Base-by-base conservation (phyloP, 164 flowering plant species). In the Magnolia officinalis region DNA sequence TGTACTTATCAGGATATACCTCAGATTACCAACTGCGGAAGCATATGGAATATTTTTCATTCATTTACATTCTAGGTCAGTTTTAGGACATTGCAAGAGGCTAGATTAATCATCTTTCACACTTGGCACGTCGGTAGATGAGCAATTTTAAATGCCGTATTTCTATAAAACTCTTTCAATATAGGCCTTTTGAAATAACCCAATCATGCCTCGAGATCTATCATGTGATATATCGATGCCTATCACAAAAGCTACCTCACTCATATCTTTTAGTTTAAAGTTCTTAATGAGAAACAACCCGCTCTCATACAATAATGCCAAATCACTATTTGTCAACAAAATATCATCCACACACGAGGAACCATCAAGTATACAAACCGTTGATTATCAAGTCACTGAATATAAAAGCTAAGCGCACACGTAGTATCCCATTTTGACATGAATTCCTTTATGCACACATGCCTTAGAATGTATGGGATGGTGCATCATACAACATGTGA, bases 31-130 rank as follows among this genome's bases (percentile, higher is more conserved):
- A 8, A 72, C 63, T 24, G 3, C 13, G 5, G 74, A 51, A 9
- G 49, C 18, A 52, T 72, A 72, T 5, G 74, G 74, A 7, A 21
- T 50, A 11, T 21, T 55, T 4, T 72, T 50, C 74, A 72, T 72
- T 24, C 52, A 1, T 50, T 52, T 14, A n/a, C 45, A 9, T n/a
- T 19, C 29, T 6, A 50, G n/a, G 16, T 55, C 63, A 50, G 8
- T 58, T 14, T 29, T 73, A 3, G 52, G 52, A 19, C 68, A 73
- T 63, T 73, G 75, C 11, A 11, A 4, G 9, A 20, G 7, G 31
- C 13, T 73, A 14, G 6, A 61, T 19, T 29, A 26, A 58, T 37
- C 75, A 13, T 21, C 67, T 8, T 73, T 59, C 6, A 29, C 21
- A 61, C 18, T 58, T n/a, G 67, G 19, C 4, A 14, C 26, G 14